These are phyloP conservation scores for Leptoxyphium fumago DNA, from an alignment of 2,329 filamentous ascomycete species.

Conservation along the genomic window DNA sequence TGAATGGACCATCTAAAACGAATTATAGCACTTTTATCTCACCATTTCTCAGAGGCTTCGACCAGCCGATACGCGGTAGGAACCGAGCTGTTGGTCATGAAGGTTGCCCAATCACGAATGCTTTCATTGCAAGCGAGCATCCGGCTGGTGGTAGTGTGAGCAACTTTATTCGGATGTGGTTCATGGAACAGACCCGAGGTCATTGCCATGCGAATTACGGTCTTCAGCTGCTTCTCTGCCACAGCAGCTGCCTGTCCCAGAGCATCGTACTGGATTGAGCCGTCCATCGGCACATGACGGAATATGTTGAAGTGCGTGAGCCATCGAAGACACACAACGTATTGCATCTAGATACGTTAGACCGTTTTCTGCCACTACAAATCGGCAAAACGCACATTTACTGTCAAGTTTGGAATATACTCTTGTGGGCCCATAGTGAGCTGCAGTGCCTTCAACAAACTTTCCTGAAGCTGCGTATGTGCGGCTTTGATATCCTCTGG, in stretches of 20 bases:
- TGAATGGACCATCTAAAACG: too few relatives aligned
- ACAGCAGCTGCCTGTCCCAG: constrained; percentile 3
- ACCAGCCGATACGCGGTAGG: constrained; percentile 8
- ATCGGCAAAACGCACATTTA: too few relatives aligned
- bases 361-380: constrained; percentile 9
- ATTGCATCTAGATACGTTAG: too few relatives aligned
- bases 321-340: constrained; percentile 10
- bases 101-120: constrained; percentile 8
- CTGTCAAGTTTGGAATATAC: too few relatives aligned
- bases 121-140: constrained; percentile 6
- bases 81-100: constrained; percentile 7
- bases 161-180: constrained; percentile 5
- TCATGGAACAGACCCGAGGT: constrained; percentile 7
- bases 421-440: too few relatives aligned
- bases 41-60: constrained; percentile 11
- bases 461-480: too few relatives aligned
- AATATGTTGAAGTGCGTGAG: constrained; percentile 7
- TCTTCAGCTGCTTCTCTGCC: constrained; percentile 7
- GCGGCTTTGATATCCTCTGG: too few relatives aligned
- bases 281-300: constrained; percentile 7
- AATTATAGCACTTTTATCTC: constrained; percentile 9
- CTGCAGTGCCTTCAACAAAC: too few relatives aligned
- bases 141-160: constrained; percentile 6
- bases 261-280: too few relatives aligned
- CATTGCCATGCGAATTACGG: constrained; percentile 11